A percentile compares a stretch with the other conserved stretches of the same genome.
Conservation (phyloP, 345 rosid species). For the Acer negundo region DNA sequence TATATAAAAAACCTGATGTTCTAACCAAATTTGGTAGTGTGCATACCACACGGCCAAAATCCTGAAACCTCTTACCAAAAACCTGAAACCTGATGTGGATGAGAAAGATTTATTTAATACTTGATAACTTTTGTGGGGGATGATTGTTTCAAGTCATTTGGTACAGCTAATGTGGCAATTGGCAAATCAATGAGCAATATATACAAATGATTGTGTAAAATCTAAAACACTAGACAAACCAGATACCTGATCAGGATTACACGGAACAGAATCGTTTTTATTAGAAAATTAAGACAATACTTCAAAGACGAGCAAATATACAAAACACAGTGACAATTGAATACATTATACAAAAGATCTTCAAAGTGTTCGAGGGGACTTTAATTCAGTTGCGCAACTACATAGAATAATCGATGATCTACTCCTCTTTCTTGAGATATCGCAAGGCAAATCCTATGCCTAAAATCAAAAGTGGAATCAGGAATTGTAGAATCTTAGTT, state of each 20-base stretch:
- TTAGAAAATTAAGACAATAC: neutral
- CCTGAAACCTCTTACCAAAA: too few relatives aligned
- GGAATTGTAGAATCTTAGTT: slow-evolving; percentile 48
- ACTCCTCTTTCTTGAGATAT: slow-evolving; percentile 38
- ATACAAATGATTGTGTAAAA: neutral
- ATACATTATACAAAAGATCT: too few relatives aligned
- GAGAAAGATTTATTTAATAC: too few relatives aligned
- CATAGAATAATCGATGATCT: slow-evolving; percentile 10
- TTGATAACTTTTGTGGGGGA: too few relatives aligned
- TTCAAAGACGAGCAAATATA: neutral
- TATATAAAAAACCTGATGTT: too few relatives aligned
- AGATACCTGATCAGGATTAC: neutral
- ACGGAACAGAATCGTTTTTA: neutral
- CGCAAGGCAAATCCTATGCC: slow-evolving; percentile 63
- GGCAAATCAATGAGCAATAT: too few relatives aligned
- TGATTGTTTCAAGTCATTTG: too few relatives aligned
- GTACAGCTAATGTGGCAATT: too few relatives aligned
- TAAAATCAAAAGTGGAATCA: slow-evolving; percentile 64
- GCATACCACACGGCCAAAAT: too few relatives aligned
- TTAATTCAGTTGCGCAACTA: neutral
- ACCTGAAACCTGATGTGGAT: too few relatives aligned
- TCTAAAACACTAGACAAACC: neutral
- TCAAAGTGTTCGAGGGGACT: neutral
- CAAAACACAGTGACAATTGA: neutral
- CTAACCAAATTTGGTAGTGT: too few relatives aligned